Conservation (phyloP, 2,329 filamentous ascomycete species). For the Colletotrichum limetticola region DNA sequence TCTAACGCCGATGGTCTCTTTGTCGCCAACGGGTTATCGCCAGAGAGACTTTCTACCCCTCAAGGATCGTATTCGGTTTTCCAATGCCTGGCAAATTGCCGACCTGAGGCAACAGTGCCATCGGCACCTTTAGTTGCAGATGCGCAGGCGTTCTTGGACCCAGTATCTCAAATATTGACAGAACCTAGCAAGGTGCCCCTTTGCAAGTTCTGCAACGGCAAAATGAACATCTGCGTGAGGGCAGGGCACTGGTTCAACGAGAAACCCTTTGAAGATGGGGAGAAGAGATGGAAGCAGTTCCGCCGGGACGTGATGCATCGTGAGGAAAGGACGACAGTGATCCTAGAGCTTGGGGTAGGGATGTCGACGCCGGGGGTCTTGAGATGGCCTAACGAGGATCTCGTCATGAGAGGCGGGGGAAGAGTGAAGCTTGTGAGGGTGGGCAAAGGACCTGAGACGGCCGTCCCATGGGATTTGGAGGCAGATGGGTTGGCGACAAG, state of each 20-base stretch:
- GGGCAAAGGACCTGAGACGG: slow-evolving; percentile 34
- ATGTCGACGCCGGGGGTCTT: slow-evolving; percentile 37
- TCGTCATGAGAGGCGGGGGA: slow-evolving; percentile 23
- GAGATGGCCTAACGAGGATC: slow-evolving; percentile 37
- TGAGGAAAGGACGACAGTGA: slow-evolving; percentile 21
- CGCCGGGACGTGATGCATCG: background rate
- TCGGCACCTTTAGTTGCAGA: slow-evolving; percentile 38
- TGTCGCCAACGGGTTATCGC: slow-evolving; percentile 40
- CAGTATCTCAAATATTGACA: slow-evolving; percentile 37
- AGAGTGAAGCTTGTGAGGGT: slow-evolving; percentile 35
- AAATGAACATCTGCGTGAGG: slow-evolving; percentile 37
- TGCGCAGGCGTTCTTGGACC: slow-evolving; percentile 39
- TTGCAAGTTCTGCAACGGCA: slow-evolving; percentile 35
- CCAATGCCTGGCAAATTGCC: slow-evolving; percentile 44
- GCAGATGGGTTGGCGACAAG: slow-evolving; percentile 32
- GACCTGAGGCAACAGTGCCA: slow-evolving; percentile 40
- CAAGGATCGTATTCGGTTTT: slow-evolving; percentile 44
- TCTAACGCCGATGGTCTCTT: slow-evolving; percentile 48
- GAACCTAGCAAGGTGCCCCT: slow-evolving; percentile 32
- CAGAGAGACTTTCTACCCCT: slow-evolving; percentile 41
- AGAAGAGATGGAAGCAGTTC: slow-evolving; percentile 33
- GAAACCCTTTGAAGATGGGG: slow-evolving; percentile 32
- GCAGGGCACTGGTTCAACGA: slow-evolving; percentile 38
- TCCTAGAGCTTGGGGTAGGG: slow-evolving; percentile 37
- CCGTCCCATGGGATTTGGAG: slow-evolving; percentile 33